Evolutionary conservation across 2,329 filamentous ascomycete species (phyloP), one percentile per base, ranked within the genome.

Genomic region (Zymoseptoria crescenta): DNA sequence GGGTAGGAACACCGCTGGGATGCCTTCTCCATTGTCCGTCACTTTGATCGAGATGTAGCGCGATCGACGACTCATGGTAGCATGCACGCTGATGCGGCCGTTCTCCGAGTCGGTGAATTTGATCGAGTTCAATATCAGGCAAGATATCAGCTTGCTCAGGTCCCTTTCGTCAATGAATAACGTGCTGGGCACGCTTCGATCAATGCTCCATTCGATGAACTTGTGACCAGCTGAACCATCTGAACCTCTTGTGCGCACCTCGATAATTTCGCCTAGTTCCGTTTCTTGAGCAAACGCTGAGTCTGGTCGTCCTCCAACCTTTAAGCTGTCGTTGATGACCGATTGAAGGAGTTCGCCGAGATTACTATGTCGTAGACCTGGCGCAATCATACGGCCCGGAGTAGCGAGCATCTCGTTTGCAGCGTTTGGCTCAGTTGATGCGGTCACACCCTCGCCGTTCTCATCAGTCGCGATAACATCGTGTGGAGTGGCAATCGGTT

Each of bases 21-120:
- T 89, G 3, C 87, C 87, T 54, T 83, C 82, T 7, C 87, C 87
- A 19, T 85, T 87, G 71, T 89, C 87, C 16, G 77, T 76, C 57
- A 89, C 79, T 62, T 78, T 82, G 67, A 88, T 82, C 51, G 84
- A 75, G 49, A 88, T 77, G 67, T 83, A 82, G 35, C 80, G 78
- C 4, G 72, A 69, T 16, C 64, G 60, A 24, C 66, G 59, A 56
- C 80, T 82, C 49, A 85, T 75, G 5, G 76, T 79, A 3, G 81
- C 83, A 52, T 72, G 73, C 10, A 89, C 74, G 1, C 74, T 80
- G 57, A 89, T 86, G 10, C 74, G 76, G 6, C 87, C 86, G 57
- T 79, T 77, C 3, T 55, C 59, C 55, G 65, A 63, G 58, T 87
- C 83, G 0, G 86, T 88, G 67, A 89, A 89, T 69, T 89, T 89